These are phyloP conservation scores for Aureobasidium sp. DNA, from an alignment of 2,329 filamentous ascomycete genomes.

Conservation along the genomic window DNA sequence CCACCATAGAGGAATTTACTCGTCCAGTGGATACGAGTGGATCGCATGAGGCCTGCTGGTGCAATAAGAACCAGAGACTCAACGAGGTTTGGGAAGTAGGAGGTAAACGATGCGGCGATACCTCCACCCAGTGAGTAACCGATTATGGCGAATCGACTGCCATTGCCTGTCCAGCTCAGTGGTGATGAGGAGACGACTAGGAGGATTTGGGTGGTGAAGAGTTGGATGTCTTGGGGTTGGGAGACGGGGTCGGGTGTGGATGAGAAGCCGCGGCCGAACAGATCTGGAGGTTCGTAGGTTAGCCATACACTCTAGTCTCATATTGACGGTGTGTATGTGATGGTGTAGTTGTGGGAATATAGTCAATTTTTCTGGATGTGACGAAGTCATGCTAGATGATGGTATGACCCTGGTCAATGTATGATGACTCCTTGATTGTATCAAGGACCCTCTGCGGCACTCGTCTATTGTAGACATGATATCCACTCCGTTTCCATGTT, in stretches of 20 bases:
- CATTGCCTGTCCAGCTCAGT: slow-evolving; percentile 54
- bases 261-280: slow-evolving; percentile 71
- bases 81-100: slow-evolving; percentile 60
- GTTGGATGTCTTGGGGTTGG: slow-evolving; percentile 61
- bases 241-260: slow-evolving; percentile 60
- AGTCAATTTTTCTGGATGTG: too few species aligned
- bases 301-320: too few species aligned
- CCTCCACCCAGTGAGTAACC: slow-evolving; percentile 78
- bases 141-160: slow-evolving; percentile 53
- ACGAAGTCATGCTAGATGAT: too few species aligned
- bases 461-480: too few species aligned
- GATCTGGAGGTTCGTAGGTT: slow-evolving; percentile 38
- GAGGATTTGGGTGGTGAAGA: slow-evolving; percentile 66
- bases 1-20: slow-evolving; percentile 57
- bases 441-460: too few species aligned
- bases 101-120: slow-evolving; percentile 60
- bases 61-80: slow-evolving; percentile 66
- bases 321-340: too few species aligned
- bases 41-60: slow-evolving; percentile 67
- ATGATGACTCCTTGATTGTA: too few species aligned
- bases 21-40: slow-evolving; percentile 50
- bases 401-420: too few species aligned
- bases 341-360: too few species aligned
- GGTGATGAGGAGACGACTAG: slow-evolving; percentile 62
- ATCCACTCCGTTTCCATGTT: too few species aligned